Evolutionary conservation across 768 basidiomycete species (phyloP), one percentile per base, ranked within the genome.

Genomic region (Boletus edulis): DNA sequence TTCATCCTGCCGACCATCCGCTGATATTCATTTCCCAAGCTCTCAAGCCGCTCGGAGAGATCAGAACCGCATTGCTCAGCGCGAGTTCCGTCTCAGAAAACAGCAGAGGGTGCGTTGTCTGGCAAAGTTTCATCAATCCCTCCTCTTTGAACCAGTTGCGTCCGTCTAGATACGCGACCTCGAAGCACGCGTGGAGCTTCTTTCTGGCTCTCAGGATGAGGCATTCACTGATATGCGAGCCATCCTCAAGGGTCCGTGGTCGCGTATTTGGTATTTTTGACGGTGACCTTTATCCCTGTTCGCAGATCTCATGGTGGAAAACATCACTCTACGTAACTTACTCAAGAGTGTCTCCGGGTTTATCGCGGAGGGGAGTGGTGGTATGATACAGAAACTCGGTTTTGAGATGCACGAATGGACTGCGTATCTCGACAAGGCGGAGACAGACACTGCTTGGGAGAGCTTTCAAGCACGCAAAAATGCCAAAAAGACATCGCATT

Each of bases 401-500:
- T 94, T 89, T 83, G 81, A 87, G 31, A 64, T 82, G 65, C 75
- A 81, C 43, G 89, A 91, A 64, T 94, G 95, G 67, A 85, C 89
- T 58, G 83, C 81, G 46, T 90, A 86, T 60, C 75, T 96, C 58
- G 92, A 89, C 72, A 86, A 85, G 62, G 83, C 89, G 1, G 94
- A 97, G 73, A 94, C 93, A 0, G 94, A 96, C 65, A 94, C 92
- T 2, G 94, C 93, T 35, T 93, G 89, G 80, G 94, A 96, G 66
- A 87, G 91, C 49, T 94, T 87, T 64, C 86, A 91, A 58, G 62
- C 78, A 5, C 83, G 92, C 60, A 94, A 87, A 69, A 62, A 61
- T 4, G 39, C 61, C 18, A 63, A 65, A 17, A 67, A 72, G 46
- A 72, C 72, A 4, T 56, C 63, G 3, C 69, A 67, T 35, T 53